Conservation (phyloP, 2,329 filamentous ascomycete species). For the Cladosporium sp. region DNA sequence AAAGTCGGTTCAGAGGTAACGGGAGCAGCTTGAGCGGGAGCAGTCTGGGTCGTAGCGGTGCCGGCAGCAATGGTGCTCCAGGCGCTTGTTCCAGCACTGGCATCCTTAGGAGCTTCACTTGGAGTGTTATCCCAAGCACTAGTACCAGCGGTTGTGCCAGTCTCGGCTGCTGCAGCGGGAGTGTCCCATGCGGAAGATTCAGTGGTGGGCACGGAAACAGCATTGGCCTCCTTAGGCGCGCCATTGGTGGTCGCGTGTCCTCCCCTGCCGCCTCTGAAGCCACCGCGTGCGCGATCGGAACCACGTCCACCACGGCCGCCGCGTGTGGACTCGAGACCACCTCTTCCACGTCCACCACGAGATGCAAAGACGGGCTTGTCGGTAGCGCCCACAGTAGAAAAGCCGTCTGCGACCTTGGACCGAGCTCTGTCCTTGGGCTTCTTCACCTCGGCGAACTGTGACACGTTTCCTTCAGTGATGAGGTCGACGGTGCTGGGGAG, state of each 20-base stretch:
- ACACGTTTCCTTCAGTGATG: conserved; percentile 75
- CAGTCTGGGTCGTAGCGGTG: conserved; percentile 14
- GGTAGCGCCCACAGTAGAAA: conserved; percentile 46
- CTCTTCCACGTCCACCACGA: conserved; percentile 36
- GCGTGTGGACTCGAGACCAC: conserved; percentile 51
- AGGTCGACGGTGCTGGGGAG: conserved; percentile 69
- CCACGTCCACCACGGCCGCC: conserved; percentile 52
- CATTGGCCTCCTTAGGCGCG: conserved; percentile 55
- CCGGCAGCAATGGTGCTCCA: conserved; percentile 39
- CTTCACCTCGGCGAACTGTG: conserved; percentile 82
- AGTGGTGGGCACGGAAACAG: conserved; percentile 60
- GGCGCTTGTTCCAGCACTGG: conserved; percentile 30
- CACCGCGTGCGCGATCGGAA: conserved; percentile 53
- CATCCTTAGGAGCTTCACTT: conserved; percentile 16
- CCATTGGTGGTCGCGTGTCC: conserved; percentile 58
- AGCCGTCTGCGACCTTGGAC: conserved; percentile 65
- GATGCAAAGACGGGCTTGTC: conserved; percentile 47
- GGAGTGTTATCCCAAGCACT: conserved; percentile 23
- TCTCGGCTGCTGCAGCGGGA: conserved; percentile 34
- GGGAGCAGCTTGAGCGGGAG: conserved; percentile 12
- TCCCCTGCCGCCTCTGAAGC: conserved; percentile 57
- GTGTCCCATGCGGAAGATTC: conserved; percentile 64
- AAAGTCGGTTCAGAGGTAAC: neutral
- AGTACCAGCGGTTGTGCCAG: conserved; percentile 14
- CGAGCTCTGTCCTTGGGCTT: conserved; percentile 69